Evolutionary conservation across 495 filamentous ascomycete genomes (phyloP), one percentile per base, ranked within the genome.

Genomic region (Lindgomyces ingoldianus): DNA sequence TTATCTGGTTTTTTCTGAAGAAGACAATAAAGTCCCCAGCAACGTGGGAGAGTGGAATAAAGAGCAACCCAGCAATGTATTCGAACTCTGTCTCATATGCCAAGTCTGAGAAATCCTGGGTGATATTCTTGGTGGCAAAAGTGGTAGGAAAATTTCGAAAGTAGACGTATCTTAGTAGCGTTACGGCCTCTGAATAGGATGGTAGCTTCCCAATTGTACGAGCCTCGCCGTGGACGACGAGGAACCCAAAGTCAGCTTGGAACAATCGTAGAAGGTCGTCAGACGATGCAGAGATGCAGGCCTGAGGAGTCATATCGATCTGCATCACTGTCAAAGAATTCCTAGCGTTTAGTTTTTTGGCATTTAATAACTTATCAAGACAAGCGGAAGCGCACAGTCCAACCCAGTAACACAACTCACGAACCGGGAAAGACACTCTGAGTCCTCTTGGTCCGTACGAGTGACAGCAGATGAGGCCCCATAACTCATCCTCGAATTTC

Each of bases 401-500:
- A 3, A 64, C 12, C 61, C 61, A 64, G 26, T 57, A 57, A 36
- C 25, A 50, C 26, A 57, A 8, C 52, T 64, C 61, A 4, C 51
- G 61, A 10, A 64, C 42, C 3, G 61, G 61, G 29, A 64, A 64
- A 2, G 61, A 27, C 4, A 64, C 22, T 24, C 29, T 36, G 4
- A 36, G 3, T 16, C 41, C 61, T 8, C 27, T 51, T 2, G 61
- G 52, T 16, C 61, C 53, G 36, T 64, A 64, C 9, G 61, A 64
- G 33, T 57, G 61, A 52, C 61, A 64, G 29, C 52, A 57, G 18
- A 64, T 58, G 3, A 64, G 30, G 0, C 61, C 52, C 61, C 61
- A 64, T 8, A 64, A 44, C 24, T 58, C 45, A 22, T 58, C 21
- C 25, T 51, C 33, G 45, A 29, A 57, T n/a, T 42, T 21, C 44